Percentiles rank a stretch among this genome's conserved stretches.
Conservation (phyloP, 805 yeast genomes). For the Teunomyces tritomae region DNA sequence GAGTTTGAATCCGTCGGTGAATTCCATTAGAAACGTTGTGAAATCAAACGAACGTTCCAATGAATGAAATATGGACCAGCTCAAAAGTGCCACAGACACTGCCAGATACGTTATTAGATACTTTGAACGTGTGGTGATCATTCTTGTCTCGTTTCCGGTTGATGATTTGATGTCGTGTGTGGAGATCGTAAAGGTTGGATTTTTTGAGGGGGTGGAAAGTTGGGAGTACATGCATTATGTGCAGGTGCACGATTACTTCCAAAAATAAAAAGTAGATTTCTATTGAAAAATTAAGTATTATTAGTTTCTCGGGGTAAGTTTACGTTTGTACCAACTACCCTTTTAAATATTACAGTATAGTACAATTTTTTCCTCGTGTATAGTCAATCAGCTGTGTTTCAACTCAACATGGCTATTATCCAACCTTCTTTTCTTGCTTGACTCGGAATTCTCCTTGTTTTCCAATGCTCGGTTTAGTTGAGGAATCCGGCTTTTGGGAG, state of each 20-base stretch:
- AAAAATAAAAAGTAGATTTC: not conserved
- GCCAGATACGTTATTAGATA: constrained; percentile 14
- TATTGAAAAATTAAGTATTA: too few relatives aligned
- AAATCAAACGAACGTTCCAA: constrained; percentile 18
- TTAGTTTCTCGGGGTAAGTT: constrained; percentile 10
- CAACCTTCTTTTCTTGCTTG: constrained; percentile 6
- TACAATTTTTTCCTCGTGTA: not conserved
- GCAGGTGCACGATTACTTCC: not conserved
- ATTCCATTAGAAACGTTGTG: constrained; percentile 22
- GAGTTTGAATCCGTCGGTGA: constrained; percentile 31
- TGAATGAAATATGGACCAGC: constrained; percentile 22
- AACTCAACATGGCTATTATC: not conserved
- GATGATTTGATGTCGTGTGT: not conserved
- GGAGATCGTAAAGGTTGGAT: not conserved
- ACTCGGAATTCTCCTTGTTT: constrained; percentile 8
- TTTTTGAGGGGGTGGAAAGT: too few relatives aligned
- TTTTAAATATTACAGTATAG: constrained; percentile 2
- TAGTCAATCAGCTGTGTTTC: not conserved
- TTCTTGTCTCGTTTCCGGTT: not conserved
- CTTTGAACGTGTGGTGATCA: not conserved
- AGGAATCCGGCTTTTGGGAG: constrained; percentile 7
- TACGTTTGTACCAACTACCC: not conserved
- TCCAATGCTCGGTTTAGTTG: constrained; percentile 5
- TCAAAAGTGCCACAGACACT: constrained; percentile 17
- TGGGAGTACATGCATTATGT: too few relatives aligned